Evolutionary conservation across 2,329 filamentous ascomycete species (phyloP).

Genomic region (Aspergillus pseudoviridinutans): DNA sequence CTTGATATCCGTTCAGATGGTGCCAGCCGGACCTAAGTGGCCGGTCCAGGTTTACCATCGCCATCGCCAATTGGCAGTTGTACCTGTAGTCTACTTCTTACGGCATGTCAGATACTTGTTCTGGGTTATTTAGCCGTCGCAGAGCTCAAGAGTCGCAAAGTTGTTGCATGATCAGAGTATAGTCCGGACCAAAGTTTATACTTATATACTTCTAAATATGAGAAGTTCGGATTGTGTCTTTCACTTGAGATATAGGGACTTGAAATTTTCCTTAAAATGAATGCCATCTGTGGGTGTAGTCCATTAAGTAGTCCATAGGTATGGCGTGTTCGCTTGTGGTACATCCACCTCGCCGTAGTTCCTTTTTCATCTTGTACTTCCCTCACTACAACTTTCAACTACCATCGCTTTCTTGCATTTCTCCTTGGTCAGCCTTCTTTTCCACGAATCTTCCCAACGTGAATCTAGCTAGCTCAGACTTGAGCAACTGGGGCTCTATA

Average conservation of each 20-base stretch:
- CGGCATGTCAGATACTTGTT: neutral
- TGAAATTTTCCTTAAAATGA: no score
- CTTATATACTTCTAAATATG: neutral
- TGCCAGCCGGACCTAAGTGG: no score
- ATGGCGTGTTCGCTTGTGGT: neutral
- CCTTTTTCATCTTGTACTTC: neutral
- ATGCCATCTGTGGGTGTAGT: neutral
- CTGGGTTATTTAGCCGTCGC: neutral
- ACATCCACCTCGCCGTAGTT: neutral
- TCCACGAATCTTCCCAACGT: neutral
- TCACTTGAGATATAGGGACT: no score
- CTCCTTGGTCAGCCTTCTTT: neutral
- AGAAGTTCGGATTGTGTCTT: neutral
- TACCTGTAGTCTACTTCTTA: no score
- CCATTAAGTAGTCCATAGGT: neutral
- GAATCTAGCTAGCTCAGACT: neutral
- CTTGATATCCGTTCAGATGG: neutral
- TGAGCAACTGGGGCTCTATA: neutral
- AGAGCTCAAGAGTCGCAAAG: neutral
- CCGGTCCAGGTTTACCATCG: neutral
- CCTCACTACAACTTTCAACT: neutral
- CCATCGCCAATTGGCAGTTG: neutral
- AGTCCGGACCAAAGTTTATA: neutral
- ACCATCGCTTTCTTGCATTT: neutral
- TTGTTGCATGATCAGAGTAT: neutral